Conservation (phyloP, 495 filamentous ascomycete genomes). For the Lophiotrema nucula region DNA sequence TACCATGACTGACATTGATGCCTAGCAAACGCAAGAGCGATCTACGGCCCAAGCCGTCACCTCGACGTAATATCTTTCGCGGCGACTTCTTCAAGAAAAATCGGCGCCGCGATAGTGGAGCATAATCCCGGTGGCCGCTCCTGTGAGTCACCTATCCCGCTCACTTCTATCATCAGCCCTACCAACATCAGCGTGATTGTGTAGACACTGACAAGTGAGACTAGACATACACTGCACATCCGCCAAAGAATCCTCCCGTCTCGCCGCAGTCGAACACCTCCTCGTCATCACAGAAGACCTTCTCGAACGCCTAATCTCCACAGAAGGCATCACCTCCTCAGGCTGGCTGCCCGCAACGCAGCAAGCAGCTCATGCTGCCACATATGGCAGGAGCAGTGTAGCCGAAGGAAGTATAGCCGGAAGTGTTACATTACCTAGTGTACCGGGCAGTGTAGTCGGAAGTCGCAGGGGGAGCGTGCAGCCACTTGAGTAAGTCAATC, state of each 20-base stretch:
- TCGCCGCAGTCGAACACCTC: slow-evolving; percentile 27
- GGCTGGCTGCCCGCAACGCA: slow-evolving; percentile 30
- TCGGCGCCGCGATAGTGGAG: slow-evolving; percentile 31
- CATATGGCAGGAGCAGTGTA: not conserved
- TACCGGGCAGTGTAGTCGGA: slow-evolving; percentile 6
- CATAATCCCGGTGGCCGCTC: slow-evolving; percentile 23
- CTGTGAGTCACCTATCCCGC: too few species aligned
- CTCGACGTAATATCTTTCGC: slow-evolving; percentile 30
- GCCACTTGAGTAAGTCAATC: slow-evolving; percentile 9
- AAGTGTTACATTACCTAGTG: slow-evolving; percentile 5
- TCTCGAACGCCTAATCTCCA: slow-evolving; percentile 15
- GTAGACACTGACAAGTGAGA: too few species aligned
- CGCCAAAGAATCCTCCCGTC: slow-evolving; percentile 21
- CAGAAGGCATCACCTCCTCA: slow-evolving; percentile 25
- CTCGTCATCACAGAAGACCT: slow-evolving; percentile 33
- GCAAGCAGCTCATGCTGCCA: slow-evolving; percentile 16
- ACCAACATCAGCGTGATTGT: too few species aligned
- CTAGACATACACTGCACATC: slow-evolving; percentile 31
- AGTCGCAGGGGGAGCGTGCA: slow-evolving; percentile 26
- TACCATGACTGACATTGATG: not conserved
- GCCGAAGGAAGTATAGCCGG: not conserved
- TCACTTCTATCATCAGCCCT: too few species aligned
- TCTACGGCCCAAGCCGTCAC: slow-evolving; percentile 26
- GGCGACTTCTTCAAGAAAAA: slow-evolving; percentile 20
- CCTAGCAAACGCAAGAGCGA: slow-evolving; percentile 29